Evolutionary conservation across 2,329 filamentous ascomycete species (phyloP).

Genomic region (Dothiorella sarmentorum): DNA sequence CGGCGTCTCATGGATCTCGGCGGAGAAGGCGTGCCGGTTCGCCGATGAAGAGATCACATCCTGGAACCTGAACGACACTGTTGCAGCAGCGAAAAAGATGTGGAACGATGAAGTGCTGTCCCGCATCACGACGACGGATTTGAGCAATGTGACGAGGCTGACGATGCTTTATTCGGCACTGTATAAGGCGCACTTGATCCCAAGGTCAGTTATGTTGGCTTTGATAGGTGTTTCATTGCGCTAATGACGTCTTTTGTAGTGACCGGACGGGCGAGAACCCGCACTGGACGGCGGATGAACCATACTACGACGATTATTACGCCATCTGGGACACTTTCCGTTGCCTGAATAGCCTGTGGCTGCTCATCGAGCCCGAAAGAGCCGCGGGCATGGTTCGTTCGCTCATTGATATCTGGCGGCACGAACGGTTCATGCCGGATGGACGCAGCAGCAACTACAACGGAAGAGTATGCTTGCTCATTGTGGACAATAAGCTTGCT

Average conservation of each 20-base stretch:
- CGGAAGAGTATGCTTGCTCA: constrained; percentile 20
- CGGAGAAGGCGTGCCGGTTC: constrained; percentile 46
- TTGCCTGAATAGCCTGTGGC: constrained; percentile 20
- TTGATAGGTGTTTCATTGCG: neutral
- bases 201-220: neutral
- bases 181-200: constrained; percentile 35
- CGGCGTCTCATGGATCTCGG: constrained; percentile 50
- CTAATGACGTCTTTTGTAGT: constrained; percentile 18
- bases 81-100: constrained; percentile 34
- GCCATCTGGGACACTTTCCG: constrained; percentile 21
- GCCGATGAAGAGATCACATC: constrained; percentile 42
- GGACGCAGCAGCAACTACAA: constrained; percentile 34
- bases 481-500: constrained; percentile 48
- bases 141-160: constrained; percentile 1
- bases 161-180: constrained; percentile 34
- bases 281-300: constrained; percentile 27
- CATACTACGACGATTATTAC: constrained; percentile 35
- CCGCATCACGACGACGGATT: constrained; percentile 1
- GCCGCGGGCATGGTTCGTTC: constrained; percentile 20
- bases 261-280: constrained; percentile 30
- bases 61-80: constrained; percentile 39
- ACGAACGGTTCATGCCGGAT: constrained; percentile 36
- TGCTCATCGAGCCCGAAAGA: constrained; percentile 20
- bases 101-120: constrained; percentile 50
- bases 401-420: constrained; percentile 23